Conservation (phyloP, 129 eudicot species). For the Ambrosia artemisiifolia region DNA sequence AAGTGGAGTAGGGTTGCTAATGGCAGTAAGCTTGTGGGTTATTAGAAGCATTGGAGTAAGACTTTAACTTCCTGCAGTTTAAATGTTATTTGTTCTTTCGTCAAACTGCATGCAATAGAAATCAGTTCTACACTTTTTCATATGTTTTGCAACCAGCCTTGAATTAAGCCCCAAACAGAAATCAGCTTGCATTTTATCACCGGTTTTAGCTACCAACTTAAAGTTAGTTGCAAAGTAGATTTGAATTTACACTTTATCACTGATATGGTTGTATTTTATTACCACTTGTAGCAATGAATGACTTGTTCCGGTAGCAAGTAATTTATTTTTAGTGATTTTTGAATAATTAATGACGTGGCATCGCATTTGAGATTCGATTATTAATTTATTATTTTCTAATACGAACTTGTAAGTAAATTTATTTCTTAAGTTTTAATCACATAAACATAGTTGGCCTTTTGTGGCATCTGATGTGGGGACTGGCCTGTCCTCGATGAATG, state of each 20-base stretch:
- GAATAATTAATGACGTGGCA: neutral
- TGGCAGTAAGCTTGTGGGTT: constrained; percentile 98
- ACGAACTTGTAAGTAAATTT: neutral
- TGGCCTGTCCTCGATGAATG: too few species aligned
- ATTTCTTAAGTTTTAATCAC: too few species aligned
- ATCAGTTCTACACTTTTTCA: neutral
- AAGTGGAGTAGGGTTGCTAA: constrained; percentile 97
- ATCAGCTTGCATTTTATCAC: neutral
- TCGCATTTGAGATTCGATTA: too few species aligned
- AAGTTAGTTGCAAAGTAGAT: too few species aligned
- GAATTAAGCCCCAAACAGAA: neutral
- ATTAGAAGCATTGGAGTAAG: constrained; percentile 95
- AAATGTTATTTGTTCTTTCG: neutral
- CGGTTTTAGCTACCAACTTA: too few species aligned
- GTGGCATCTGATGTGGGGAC: too few species aligned
- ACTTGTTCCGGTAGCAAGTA: neutral
- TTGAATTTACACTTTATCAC: too few species aligned
- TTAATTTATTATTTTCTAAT: too few species aligned
- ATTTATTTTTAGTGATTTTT: too few species aligned
- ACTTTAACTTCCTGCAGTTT: neutral
- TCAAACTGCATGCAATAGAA: neutral
- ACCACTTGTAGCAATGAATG: neutral
- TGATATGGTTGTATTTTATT: too few species aligned
- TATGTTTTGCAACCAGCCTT: neutral
- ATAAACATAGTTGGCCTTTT: too few species aligned